These are phyloP conservation scores for Choanephora cucurbitarum DNA, from an alignment of 371 early-diverging fungal genomes.

Conservation along the genomic window DNA sequence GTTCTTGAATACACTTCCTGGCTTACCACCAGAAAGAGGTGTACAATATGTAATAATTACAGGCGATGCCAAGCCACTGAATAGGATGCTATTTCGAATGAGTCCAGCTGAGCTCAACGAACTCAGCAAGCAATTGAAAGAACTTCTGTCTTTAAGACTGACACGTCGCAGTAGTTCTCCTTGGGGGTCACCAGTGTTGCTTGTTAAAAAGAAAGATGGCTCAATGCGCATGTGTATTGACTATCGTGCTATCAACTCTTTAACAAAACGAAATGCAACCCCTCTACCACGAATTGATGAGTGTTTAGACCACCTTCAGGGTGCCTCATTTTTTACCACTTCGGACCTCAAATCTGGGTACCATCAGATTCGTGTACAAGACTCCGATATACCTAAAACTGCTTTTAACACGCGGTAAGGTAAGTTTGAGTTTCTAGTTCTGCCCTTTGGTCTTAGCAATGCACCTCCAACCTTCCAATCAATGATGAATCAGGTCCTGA, in stretches of 20 bases:
- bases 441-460: constrained; percentile 55
- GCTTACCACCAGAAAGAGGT: constrained; percentile 3
- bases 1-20: too few relatives aligned
- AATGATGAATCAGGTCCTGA: constrained; percentile 40
- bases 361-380: constrained; percentile 34
- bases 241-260: constrained; percentile 43
- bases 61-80: constrained; percentile 19
- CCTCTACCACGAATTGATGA: too few relatives aligned
- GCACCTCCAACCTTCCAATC: constrained; percentile 39
- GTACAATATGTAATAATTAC: constrained; percentile 23
- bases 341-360: constrained; percentile 50
- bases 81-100: constrained; percentile 18
- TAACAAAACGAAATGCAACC: constrained; percentile 40
- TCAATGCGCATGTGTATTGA: constrained; percentile 41
- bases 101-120: constrained; percentile 14
- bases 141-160: constrained; percentile 10
- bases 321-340: constrained; percentile 44
- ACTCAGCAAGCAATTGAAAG: constrained; percentile 15
- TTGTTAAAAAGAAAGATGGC: constrained; percentile 46
- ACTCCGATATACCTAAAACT: constrained; percentile 30
- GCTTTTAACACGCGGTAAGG: constrained; percentile 41
- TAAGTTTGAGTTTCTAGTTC: constrained; percentile 41
- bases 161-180: constrained; percentile 24
- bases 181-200: constrained; percentile 42
- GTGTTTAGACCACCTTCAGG: constrained; percentile 36